Evolutionary conservation across 441 rosid genomes (phyloP).

Genomic region (Monsonia emarginata): DNA sequence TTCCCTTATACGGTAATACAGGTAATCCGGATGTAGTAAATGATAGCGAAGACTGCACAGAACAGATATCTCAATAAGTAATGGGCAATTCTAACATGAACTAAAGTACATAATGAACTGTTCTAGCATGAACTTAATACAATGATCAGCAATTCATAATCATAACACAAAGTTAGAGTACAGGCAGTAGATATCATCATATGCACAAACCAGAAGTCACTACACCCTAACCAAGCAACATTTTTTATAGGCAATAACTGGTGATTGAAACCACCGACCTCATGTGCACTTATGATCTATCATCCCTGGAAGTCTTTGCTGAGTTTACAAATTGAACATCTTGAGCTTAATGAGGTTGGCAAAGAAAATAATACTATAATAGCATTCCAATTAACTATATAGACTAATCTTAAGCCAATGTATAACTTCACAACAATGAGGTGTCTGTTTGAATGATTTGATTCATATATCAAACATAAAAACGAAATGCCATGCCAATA

Average conservation of each 20-base stretch:
- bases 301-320: background rate
- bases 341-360: background rate
- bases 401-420: background rate
- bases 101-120: background rate
- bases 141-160: background rate
- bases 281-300: background rate
- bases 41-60: slow-evolving; percentile 74
- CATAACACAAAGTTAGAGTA: background rate
- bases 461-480: background rate
- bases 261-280: too few relatives aligned
- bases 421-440: background rate
- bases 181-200: background rate
- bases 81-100: background rate
- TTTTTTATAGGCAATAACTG: too few relatives aligned
- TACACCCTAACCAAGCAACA: background rate
- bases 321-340: background rate
- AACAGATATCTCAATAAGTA: background rate
- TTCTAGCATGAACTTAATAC: background rate
- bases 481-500: background rate
- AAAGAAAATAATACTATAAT: background rate
- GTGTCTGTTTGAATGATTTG: background rate
- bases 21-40: slow-evolving; percentile 81
- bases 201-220: background rate
- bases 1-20: slow-evolving; percentile 84
- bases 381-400: background rate